Evolutionary conservation across 148 eudicot species (phyloP).

Genomic region (Polygonum aviculare): DNA sequence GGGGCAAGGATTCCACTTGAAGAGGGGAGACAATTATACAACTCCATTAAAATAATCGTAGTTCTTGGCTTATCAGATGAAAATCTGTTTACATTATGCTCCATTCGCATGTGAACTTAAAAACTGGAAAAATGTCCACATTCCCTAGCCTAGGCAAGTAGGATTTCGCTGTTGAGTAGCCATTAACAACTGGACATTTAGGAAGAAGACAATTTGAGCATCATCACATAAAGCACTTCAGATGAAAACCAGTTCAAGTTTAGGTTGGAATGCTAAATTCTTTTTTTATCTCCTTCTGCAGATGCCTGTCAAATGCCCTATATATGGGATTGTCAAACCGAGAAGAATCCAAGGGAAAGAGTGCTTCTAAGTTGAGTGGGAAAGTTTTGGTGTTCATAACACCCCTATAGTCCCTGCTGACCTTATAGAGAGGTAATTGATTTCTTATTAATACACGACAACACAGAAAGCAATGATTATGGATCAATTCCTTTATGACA

Average conservation of each 20-base stretch:
- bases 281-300: slow-evolving; percentile 15
- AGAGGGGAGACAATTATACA: slow-evolving; percentile 31
- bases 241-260: background rate
- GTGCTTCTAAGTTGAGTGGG: slow-evolving; percentile 84
- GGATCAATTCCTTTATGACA: background rate
- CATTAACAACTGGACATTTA: background rate
- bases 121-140: background rate
- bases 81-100: background rate
- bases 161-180: background rate
- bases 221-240: background rate
- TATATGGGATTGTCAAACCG: slow-evolving; percentile 56
- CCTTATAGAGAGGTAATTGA: slow-evolving; percentile 49
- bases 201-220: background rate
- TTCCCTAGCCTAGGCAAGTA: background rate
- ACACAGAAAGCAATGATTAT: background rate
- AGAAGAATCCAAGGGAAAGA: slow-evolving; percentile 60
- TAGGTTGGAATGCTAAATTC: background rate
- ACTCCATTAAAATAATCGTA: background rate
- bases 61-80: background rate
- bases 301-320: slow-evolving; percentile 83
- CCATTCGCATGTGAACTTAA: background rate
- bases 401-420: slow-evolving; percentile 72
- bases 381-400: slow-evolving; percentile 46
- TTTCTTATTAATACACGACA: background rate
- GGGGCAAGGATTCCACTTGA: slow-evolving; percentile 51